Conservation (phyloP, 2,329 filamentous ascomycete genomes). For the Penicillium sp. region DNA sequence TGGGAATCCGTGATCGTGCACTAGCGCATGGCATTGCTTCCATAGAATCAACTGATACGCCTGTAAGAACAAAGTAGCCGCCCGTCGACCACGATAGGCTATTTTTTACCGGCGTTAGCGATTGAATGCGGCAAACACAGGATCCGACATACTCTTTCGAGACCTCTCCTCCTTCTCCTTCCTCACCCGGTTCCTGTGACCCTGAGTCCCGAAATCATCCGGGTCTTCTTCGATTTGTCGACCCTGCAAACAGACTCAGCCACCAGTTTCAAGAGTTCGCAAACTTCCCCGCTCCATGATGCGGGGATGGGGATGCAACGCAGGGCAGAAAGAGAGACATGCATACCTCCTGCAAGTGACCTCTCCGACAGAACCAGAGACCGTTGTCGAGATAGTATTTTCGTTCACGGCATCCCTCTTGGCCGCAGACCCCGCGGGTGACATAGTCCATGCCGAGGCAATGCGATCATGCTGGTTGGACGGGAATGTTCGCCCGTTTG, state of each 20-base stretch:
- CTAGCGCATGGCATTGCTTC: constrained; percentile 71
- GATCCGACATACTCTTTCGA: constrained; percentile 41
- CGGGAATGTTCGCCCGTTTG: constrained; percentile 3
- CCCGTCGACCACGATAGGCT: constrained; percentile 60
- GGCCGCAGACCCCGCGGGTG: constrained; percentile 49
- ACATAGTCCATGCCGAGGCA: constrained; percentile 40
- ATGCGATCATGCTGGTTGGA: constrained; percentile 29
- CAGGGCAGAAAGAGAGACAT: constrained; percentile 6
- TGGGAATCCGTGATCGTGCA: constrained; percentile 62
- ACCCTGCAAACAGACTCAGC: constrained; percentile 26
- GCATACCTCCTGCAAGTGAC: constrained; percentile 70
- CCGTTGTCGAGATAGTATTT: constrained; percentile 72
- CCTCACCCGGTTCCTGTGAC: constrained; percentile 54
- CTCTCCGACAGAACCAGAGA: constrained; percentile 71
- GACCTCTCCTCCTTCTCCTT: constrained; percentile 53
- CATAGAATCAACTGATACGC: constrained; percentile 78
- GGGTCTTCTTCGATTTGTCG: constrained; percentile 55
- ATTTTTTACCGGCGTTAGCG: constrained; percentile 31
- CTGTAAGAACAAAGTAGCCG: constrained; percentile 74
- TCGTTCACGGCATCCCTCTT: constrained; percentile 64
- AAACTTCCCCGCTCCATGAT: not conserved
- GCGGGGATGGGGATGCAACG: constrained; percentile 1
- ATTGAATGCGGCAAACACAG: not conserved
- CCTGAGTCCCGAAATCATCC: constrained; percentile 62
- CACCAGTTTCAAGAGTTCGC: not conserved